phyloP scores from a whole-genome alignment of 2,329 filamentous ascomycete species.

The Fusarium beomiforme region DNA sequence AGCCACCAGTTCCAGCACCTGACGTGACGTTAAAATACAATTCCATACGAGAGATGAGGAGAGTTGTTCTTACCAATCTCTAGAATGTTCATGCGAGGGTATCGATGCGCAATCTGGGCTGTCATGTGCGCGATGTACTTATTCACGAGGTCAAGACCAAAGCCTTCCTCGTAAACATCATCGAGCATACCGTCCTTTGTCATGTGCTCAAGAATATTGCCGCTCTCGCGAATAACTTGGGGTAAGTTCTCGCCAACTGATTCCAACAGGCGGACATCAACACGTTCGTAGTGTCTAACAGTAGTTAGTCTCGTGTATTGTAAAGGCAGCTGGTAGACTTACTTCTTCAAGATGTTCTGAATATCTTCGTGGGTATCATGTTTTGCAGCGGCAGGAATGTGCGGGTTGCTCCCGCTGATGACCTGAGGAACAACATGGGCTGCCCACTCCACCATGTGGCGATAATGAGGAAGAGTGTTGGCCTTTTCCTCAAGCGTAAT shows the following conservation, averaged over 20 bases:
- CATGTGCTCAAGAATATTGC: slow-evolving; percentile 51
- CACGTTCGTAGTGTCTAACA: neutral
- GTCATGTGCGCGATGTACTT: neutral
- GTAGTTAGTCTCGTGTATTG: neutral
- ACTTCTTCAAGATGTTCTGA: neutral
- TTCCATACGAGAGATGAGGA: accelerated
- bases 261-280: neutral
- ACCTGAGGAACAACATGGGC: neutral
- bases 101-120: neutral
- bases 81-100: neutral
- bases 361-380: neutral
- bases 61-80: neutral
- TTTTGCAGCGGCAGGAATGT: neutral
- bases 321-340: neutral
- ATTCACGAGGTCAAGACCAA: neutral
- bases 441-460: accelerated
- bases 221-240: slow-evolving; percentile 45
- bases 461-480: neutral
- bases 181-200: slow-evolving; percentile 46
- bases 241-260: slow-evolving; percentile 43
- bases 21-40: neutral
- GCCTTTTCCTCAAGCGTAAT: neutral
- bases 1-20: neutral
- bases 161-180: slow-evolving; percentile 42
- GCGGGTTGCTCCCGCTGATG: neutral